Evolutionary conservation across 2,329 filamentous ascomycete species (phyloP).

Genomic region (Colletotrichum lentis): DNA sequence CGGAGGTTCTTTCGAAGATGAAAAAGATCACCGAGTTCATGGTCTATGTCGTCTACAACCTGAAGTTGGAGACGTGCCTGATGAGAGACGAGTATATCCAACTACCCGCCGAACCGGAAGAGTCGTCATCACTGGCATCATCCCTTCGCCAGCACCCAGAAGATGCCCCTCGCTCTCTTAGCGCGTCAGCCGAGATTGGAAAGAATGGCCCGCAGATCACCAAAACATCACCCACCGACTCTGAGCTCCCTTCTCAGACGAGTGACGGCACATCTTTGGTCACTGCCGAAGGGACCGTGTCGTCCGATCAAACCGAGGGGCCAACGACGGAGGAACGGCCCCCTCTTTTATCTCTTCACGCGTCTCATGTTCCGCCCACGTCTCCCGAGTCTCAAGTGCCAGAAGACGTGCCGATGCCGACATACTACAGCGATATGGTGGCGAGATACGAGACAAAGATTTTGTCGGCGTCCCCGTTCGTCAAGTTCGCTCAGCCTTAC

Average conservation of each 20-base stretch:
- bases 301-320: slow-evolving; percentile 42
- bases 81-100: slow-evolving; percentile 93
- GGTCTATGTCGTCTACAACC: slow-evolving; percentile 98
- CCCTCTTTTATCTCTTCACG: slow-evolving; percentile 51
- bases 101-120: slow-evolving; percentile 70
- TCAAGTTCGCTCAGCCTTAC: slow-evolving; percentile 94
- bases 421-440: slow-evolving; percentile 94
- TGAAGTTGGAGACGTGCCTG: slow-evolving; percentile 93
- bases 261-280: slow-evolving; percentile 32
- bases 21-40: slow-evolving; percentile 98
- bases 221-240: slow-evolving; percentile 48
- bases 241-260: slow-evolving; percentile 43
- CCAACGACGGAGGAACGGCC: slow-evolving; percentile 40
- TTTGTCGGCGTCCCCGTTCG: slow-evolving; percentile 93
- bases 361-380: slow-evolving; percentile 52
- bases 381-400: slow-evolving; percentile 67
- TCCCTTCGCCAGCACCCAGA: slow-evolving; percentile 47
- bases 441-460: slow-evolving; percentile 93
- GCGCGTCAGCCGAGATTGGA: slow-evolving; percentile 42
- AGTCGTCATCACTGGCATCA: slow-evolving; percentile 30
- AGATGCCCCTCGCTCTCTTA: slow-evolving; percentile 50
- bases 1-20: slow-evolving; percentile 75
- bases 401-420: slow-evolving; percentile 84
- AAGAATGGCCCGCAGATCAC: slow-evolving; percentile 45
- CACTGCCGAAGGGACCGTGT: slow-evolving; percentile 43